Base-by-base conservation (phyloP, 768 basidiomycete genomes). In the Leccinum longicurvipes region DNA sequence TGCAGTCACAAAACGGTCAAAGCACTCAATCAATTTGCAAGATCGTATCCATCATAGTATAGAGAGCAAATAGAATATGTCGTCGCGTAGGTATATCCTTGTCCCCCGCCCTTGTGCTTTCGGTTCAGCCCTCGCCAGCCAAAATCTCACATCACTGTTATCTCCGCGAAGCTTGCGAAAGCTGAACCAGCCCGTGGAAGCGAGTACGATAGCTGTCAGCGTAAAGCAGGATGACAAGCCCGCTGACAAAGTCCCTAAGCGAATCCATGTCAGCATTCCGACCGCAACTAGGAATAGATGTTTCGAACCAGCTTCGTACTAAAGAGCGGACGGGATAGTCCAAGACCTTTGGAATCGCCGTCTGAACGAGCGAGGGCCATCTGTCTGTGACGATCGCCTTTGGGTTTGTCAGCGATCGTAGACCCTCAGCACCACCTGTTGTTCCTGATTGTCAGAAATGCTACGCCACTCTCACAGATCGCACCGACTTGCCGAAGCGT, bases 301-400 rank as follows among this genome's bases (percentile, higher is more conserved):
- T 24, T 47, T 73, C 87, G 31, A 63, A 92, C 91, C 91, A 92
- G 74, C 89, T 90, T 64, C 79, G 76, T 34, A 73, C 74, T 47
- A 91, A 66, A 39, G 89, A 92, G 21, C 83, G 83, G 50, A 94
- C 74, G 24, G 93, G 93, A 70, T 94, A 95, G 66, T 94, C 92
- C 28, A 99, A 75, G 1, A 86, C 85, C 45, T 80, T 79, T 0
- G 97, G 97, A 57, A 99, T 97, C 11, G 71, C 74, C 0, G 97
- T 99, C 68, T 93, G 86, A 42, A 95, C 77, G 44, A 87, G 67
- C 31, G 85, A 84, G 53, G 93, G 91, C 81, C 88, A 93, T 47
- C 91, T 82, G 71, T 99, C 97, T 17, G 82, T 77, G 53, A 91
- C 83, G 49, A 99, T 83, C 14, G 88, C 88, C 69, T 99, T 99